phyloP scores from a whole-genome alignment of 73 alveolate genomes.

The Paramecium caudatum region DNA sequence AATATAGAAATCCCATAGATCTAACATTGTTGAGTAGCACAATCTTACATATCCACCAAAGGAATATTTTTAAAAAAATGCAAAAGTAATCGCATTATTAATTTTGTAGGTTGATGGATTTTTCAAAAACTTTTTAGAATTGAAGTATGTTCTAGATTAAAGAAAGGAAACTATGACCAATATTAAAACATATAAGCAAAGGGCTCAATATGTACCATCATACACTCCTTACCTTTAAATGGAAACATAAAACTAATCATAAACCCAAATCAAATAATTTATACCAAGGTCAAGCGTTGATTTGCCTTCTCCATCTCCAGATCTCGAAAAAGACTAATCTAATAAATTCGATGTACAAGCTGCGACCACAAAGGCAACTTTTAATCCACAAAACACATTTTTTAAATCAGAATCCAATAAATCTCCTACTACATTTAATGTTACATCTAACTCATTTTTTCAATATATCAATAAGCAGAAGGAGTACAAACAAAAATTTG shows the following conservation, averaged over 20 bases:
- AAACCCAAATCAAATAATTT: background rate
- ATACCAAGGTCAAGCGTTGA: background rate
- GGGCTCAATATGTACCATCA: background rate
- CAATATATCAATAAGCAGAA: background rate
- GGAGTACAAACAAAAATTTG: background rate
- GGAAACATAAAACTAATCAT: background rate
- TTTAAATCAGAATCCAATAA: no score
- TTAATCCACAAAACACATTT: no score
- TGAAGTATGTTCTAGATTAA: conserved; percentile 38
- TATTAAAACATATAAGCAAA: background rate
- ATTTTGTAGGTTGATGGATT: conserved; percentile 13
- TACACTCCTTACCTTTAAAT: background rate
- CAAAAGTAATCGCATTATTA: no score
- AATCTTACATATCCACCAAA: conserved; percentile 31
- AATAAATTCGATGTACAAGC: conserved; percentile 14
- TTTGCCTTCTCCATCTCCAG: background rate
- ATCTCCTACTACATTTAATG: no score
- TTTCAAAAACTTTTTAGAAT: background rate
- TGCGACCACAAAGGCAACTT: conserved; percentile 18
- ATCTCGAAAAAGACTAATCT: background rate
- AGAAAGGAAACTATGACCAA: background rate
- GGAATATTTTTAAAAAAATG: conserved; percentile 29
- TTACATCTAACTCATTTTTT: conserved; percentile 24
- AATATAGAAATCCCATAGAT: background rate
- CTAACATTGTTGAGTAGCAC: conserved; percentile 10